Percentiles rank a stretch among this genome's conserved stretches.
Evolutionary conservation across 2,329 filamentous ascomycete genomes (phyloP).

Genomic region (Mollisia scopiformis): DNA sequence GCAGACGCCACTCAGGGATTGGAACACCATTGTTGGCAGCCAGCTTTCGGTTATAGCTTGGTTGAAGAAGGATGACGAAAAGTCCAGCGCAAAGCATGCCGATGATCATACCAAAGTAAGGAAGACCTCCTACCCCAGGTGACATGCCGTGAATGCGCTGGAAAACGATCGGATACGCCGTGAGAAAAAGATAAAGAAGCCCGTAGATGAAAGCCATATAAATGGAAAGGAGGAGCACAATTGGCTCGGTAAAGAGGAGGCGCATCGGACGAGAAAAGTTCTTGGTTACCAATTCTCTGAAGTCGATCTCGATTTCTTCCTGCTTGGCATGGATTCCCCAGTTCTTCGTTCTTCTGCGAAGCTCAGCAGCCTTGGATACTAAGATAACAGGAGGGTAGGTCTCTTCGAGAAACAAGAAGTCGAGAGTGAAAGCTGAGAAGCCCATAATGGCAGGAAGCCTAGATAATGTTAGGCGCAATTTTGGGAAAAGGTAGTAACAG

Average conservation of each 20-base stretch:
- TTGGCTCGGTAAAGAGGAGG: constrained; percentile 66
- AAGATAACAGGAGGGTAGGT: constrained; percentile 72
- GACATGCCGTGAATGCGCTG: constrained; percentile 71
- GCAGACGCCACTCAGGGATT: constrained; percentile 69
- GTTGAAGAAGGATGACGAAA: constrained; percentile 65
- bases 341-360: constrained; percentile 66
- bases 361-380: constrained; percentile 60
- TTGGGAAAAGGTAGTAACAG: neutral
- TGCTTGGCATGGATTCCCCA: constrained; percentile 74
- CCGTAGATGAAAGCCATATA: constrained; percentile 80
- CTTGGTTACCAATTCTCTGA: constrained; percentile 65
- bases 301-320: constrained; percentile 71
- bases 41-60: constrained; percentile 70
- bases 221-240: constrained; percentile 67
- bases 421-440: constrained; percentile 58
- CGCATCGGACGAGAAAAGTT: constrained; percentile 43
- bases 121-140: constrained; percentile 71
- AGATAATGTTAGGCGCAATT: neutral
- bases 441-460: constrained; percentile 62
- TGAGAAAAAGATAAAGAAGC: constrained; percentile 83
- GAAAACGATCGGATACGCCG: constrained; percentile 83
- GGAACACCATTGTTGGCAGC: constrained; percentile 67
- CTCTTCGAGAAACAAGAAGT: constrained; percentile 67
- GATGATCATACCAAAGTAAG: constrained; percentile 83
- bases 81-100: constrained; percentile 72